Conservation (phyloP, 1,139 yeast genomes). For the Protomyces inouyei region DNA sequence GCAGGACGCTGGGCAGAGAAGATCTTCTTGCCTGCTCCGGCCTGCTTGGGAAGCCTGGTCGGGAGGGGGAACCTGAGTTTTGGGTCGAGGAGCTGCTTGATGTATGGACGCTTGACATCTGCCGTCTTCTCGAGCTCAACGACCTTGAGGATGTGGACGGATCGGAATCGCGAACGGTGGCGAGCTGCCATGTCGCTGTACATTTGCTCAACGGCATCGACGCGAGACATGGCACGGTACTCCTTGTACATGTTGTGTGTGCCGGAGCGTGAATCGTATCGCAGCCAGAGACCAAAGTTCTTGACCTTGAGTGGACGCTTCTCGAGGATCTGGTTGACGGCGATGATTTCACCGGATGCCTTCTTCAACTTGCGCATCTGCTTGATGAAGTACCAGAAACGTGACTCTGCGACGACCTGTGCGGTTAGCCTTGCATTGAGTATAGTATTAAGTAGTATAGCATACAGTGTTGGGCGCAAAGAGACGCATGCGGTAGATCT, state of each 20-base stretch:
- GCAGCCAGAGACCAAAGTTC: constrained; percentile 99
- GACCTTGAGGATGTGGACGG: constrained; percentile 87
- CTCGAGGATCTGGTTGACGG: constrained; percentile 84
- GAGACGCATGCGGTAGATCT: constrained; percentile 99
- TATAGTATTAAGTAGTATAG: background rate
- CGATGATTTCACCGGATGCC: constrained; percentile 98
- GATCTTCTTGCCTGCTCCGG: constrained; percentile 55
- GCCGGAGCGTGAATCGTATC: constrained; percentile 99
- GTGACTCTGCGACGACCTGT: constrained; percentile 98
- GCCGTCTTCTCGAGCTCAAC: constrained; percentile 97
- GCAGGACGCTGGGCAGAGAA: constrained; percentile 92
- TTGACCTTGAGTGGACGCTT: constrained; percentile 98
- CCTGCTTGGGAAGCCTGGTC: constrained; percentile 86
- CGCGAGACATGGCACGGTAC: constrained; percentile 99
- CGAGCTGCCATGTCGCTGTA: constrained; percentile 99
- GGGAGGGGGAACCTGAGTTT: constrained; percentile 99
- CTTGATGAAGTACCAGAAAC: constrained; percentile 99
- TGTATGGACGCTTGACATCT: constrained; percentile 99
- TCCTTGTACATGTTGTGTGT: constrained; percentile 99
- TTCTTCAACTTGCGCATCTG: constrained; percentile 99
- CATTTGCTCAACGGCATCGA: constrained; percentile 97
- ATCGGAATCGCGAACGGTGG: constrained; percentile 99
- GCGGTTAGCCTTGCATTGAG: background rate
- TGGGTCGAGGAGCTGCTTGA: constrained; percentile 92
- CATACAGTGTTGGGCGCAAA: constrained; percentile 63